These are phyloP conservation scores for Cystobasidium sp. DNA, from an alignment of 1,284 basidiomycete species.

Conservation along the genomic window DNA sequence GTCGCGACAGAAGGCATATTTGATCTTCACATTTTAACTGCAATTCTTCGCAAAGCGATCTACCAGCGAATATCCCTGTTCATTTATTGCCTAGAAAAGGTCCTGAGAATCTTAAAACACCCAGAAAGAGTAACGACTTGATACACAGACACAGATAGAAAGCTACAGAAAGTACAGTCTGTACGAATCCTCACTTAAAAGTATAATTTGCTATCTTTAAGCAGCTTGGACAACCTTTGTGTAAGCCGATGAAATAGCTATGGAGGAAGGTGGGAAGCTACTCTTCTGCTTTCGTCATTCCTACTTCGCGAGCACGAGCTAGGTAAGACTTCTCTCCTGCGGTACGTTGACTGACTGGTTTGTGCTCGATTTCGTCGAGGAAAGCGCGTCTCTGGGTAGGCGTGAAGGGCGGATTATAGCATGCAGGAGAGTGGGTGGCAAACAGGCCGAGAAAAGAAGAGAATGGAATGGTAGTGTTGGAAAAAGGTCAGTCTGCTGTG, in stretches of 20 bases:
- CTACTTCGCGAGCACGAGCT: conserved; percentile 12
- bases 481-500: too few relatives aligned
- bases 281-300: conserved; percentile 14
- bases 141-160: too few relatives aligned
- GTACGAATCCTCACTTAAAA: too few relatives aligned
- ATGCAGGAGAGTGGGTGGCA: not conserved
- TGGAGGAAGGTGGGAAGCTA: not conserved
- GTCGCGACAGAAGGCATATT: too few relatives aligned
- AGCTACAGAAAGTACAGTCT: too few relatives aligned
- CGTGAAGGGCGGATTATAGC: not conserved
- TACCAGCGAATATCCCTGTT: too few relatives aligned
- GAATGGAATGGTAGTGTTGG: too few relatives aligned
- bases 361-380: conserved; percentile 26
- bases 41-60: too few relatives aligned
- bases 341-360: conserved; percentile 14
- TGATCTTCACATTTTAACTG: too few relatives aligned
- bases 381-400: conserved; percentile 31
- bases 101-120: too few relatives aligned
- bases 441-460: not conserved
- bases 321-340: conserved; percentile 30
- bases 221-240: not conserved
- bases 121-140: too few relatives aligned
- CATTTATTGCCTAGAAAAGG: too few relatives aligned
- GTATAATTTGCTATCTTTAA: not conserved
- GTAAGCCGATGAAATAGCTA: not conserved